Conservation (phyloP, 306 rosid genomes). For the Pterocarpus santalinus region DNA sequence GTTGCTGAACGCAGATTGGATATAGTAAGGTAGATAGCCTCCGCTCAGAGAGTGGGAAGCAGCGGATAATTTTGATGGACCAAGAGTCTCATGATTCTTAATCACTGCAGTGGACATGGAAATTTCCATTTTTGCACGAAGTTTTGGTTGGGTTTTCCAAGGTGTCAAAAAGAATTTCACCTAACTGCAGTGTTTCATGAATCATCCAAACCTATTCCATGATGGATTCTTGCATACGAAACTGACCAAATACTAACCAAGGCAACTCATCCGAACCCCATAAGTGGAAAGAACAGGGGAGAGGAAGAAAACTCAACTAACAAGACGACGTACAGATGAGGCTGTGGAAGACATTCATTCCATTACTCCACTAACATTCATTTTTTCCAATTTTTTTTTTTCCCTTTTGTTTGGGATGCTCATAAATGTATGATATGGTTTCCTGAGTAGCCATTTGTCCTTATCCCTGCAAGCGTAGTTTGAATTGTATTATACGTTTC, state of each 20-base stretch:
- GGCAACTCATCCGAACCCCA: conserved; percentile 51
- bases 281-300: conserved; percentile 57
- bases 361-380: conserved; percentile 38
- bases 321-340: conserved; percentile 48
- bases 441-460: conserved; percentile 31
- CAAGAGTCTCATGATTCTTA: conserved; percentile 67
- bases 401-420: conserved; percentile 15
- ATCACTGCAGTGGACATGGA: conserved; percentile 36
- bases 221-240: conserved; percentile 51
- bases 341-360: conserved; percentile 48
- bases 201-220: conserved; percentile 49
- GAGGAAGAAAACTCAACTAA: conserved; percentile 51
- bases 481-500: conserved; percentile 44
- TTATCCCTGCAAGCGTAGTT: conserved; percentile 44
- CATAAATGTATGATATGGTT: conserved; percentile 59
- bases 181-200: conserved; percentile 45
- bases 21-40: conserved; percentile 79
- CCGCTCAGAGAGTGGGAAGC: conserved; percentile 91
- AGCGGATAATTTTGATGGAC: conserved; percentile 82
- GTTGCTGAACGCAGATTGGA: conserved; percentile 65
- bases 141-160: conserved; percentile 44
- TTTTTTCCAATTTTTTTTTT: neutral
- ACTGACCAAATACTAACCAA: conserved; percentile 59
- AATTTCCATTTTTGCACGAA: conserved; percentile 43
- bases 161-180: conserved; percentile 48